phyloP scores from a whole-genome alignment of 2,329 filamentous ascomycete species.

The Chrysosporium queenslandicum region DNA sequence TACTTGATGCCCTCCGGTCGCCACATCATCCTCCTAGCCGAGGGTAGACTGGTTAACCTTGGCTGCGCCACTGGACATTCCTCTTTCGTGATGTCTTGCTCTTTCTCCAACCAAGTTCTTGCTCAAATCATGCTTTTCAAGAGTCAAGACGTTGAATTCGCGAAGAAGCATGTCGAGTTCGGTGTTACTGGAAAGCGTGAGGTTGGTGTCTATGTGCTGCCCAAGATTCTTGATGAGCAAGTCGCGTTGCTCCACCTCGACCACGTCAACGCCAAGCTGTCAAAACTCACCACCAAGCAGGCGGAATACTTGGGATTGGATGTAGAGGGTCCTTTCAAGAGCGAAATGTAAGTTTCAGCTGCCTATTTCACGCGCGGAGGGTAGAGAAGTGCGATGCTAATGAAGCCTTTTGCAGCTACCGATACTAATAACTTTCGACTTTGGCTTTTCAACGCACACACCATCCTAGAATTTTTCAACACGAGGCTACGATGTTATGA shows the following conservation, averaged over 20 bases:
- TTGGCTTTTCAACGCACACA: not conserved
- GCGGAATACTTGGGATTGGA: slow-evolving; percentile 88
- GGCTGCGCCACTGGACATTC: slow-evolving; percentile 98
- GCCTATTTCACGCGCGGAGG: too few relatives aligned
- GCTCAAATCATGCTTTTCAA: slow-evolving; percentile 98
- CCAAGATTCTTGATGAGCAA: slow-evolving; percentile 98
- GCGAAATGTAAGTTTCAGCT: slow-evolving; percentile 66
- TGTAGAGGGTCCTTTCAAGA: slow-evolving; percentile 88
- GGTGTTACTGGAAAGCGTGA: slow-evolving; percentile 83
- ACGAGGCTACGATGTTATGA: slow-evolving; percentile 54
- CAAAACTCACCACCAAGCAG: slow-evolving; percentile 73
- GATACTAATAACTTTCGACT: slow-evolving; percentile 52
- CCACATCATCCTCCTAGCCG: slow-evolving; percentile 96
- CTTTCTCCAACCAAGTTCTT: slow-evolving; percentile 99
- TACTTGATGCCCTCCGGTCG: slow-evolving; percentile 88
- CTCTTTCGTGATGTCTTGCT: slow-evolving; percentile 99
- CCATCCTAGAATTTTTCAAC: slow-evolving; percentile 40
- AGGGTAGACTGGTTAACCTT: slow-evolving; percentile 98
- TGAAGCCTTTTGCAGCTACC: slow-evolving; percentile 42
- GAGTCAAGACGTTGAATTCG: slow-evolving; percentile 74
- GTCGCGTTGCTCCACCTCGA: slow-evolving; percentile 86
- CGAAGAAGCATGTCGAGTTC: slow-evolving; percentile 93
- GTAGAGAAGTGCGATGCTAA: not conserved
- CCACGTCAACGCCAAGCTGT: slow-evolving; percentile 92
- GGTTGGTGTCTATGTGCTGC: slow-evolving; percentile 87